Base-by-base conservation (phyloP, 345 rosid genomes). In the Arabidopsis thaliana region DNA sequence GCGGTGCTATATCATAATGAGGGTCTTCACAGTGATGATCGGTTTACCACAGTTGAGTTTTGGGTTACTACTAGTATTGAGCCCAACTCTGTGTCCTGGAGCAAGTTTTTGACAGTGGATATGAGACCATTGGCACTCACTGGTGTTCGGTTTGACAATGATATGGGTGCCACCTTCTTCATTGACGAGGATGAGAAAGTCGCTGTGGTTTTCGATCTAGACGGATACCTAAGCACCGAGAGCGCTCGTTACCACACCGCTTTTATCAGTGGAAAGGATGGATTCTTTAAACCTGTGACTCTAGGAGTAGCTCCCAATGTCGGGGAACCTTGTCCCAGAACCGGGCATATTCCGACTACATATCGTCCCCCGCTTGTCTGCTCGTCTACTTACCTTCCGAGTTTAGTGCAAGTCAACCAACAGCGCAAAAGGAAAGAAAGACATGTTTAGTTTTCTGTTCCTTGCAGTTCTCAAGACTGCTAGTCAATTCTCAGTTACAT, bases 341-440 rank as follows among this genome's bases (percentile, higher is more conserved):
- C 22, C 5, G 0, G 7, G 20, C 7, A 14, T 0, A 1, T 14
- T 14, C 32, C 32, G 0, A 28, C 32, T 28, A 28, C 32, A 28
- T 44, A 14, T n/a, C 16, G 2, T 16, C 23, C 51, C 7, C 25
- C 42, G 8, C 13, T 34, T 8, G 42, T 9, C 14, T 58, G 14
- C 14, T 58, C 28, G 8, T 36, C 63, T 34, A 32, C 44, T 34
- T 36, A 58, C 30, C 20, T 5, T 16, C 63, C 63, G 36, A 58
- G 28, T 36, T 9, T 58, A 34, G 44, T 57, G 61, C 61, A 57
- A 33, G n/a, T 57, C 40, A 57, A 57, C 23, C 24, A 14, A 33
- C 41, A 6, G 6, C 41, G 11, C 61, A 57, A 57, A 16, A 33
- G 24, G 41, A 57, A 57, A 45, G 50, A 1, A 45, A 2, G 22